phyloP scores from a whole-genome alignment of 306 rosid genomes.

The Dalbergia cultrata region DNA sequence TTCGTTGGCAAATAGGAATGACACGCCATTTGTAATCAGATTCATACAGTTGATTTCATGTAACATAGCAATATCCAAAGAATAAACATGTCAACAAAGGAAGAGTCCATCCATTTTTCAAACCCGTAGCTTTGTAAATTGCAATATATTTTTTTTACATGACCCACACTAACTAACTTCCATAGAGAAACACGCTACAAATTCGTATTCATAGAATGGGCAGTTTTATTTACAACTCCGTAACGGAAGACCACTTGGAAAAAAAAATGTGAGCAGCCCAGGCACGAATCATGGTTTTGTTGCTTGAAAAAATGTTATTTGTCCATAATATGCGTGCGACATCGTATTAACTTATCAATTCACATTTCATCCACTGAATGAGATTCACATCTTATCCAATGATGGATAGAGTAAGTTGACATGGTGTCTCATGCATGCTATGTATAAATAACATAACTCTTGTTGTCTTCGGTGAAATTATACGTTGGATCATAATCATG shows the following conservation, averaged over 20 bases:
- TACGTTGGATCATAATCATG: too few species aligned
- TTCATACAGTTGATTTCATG: not conserved
- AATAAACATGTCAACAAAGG: not conserved
- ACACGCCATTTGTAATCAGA: too few species aligned
- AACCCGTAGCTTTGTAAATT: not conserved
- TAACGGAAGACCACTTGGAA: conserved; percentile 37
- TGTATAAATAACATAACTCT: not conserved
- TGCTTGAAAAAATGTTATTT: not conserved
- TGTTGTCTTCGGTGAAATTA: not conserved
- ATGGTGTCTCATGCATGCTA: not conserved
- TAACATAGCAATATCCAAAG: not conserved
- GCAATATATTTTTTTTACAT: conserved; percentile 19
- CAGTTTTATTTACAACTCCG: conserved; percentile 62
- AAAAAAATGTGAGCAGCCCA: conserved; percentile 51
- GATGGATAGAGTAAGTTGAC: not conserved
- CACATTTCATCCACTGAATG: too few species aligned
- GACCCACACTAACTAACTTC: conserved; percentile 10
- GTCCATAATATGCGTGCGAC: too few species aligned
- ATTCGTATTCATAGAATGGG: conserved; percentile 45
- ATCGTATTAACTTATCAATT: too few species aligned
- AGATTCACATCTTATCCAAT: too few species aligned
- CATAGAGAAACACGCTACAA: conserved; percentile 6
- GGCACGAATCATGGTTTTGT: conserved; percentile 26
- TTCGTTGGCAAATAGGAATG: too few species aligned
- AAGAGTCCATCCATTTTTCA: not conserved